Conservation (phyloP, 352 stramenopile genomes). For the Phytophthora colocasiae region DNA sequence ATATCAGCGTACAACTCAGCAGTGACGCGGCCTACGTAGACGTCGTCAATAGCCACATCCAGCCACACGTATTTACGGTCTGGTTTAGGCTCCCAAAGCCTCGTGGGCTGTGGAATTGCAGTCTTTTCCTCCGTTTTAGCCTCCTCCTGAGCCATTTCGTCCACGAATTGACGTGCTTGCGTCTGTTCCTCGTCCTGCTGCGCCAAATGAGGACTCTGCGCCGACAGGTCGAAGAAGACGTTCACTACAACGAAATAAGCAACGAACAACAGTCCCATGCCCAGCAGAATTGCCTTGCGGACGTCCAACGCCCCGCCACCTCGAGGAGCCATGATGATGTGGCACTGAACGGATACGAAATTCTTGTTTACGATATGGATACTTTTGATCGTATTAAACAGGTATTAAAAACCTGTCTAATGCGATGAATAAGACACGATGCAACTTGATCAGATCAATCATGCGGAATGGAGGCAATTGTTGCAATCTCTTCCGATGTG, state of each 20-base stretch:
- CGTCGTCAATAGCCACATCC: constrained; percentile 83
- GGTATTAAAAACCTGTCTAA: background rate
- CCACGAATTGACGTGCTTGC: constrained; percentile 6
- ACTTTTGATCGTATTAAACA: constrained; percentile 12
- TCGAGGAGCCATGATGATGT: constrained; percentile 27
- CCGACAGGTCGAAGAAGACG: constrained; percentile 64
- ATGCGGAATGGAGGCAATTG: constrained; percentile 3
- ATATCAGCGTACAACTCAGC: constrained; percentile 94
- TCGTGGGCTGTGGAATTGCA: constrained; percentile 22
- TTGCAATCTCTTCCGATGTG: constrained; percentile 3
- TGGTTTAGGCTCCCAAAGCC: constrained; percentile 61
- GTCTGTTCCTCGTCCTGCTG: constrained; percentile 13
- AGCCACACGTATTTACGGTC: constrained; percentile 88
- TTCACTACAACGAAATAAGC: constrained; percentile 75
- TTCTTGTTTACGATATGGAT: constrained; percentile 10
- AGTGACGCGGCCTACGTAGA: constrained; percentile 73
- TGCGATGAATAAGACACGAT: constrained; percentile 11
- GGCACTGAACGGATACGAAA: constrained; percentile 14
- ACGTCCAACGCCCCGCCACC: constrained; percentile 36
- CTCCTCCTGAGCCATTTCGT: constrained; percentile 14
- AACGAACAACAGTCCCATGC: constrained; percentile 64
- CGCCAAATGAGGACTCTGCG: constrained; percentile 9
- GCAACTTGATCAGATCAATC: background rate
- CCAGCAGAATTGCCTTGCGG: constrained; percentile 63
- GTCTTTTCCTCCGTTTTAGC: constrained; percentile 15